Percentiles rank a stretch among this genome's conserved stretches.
phyloP scores from a whole-genome alignment of 768 basidiomycete genomes.

The Cystofilobasidium ferigula region DNA sequence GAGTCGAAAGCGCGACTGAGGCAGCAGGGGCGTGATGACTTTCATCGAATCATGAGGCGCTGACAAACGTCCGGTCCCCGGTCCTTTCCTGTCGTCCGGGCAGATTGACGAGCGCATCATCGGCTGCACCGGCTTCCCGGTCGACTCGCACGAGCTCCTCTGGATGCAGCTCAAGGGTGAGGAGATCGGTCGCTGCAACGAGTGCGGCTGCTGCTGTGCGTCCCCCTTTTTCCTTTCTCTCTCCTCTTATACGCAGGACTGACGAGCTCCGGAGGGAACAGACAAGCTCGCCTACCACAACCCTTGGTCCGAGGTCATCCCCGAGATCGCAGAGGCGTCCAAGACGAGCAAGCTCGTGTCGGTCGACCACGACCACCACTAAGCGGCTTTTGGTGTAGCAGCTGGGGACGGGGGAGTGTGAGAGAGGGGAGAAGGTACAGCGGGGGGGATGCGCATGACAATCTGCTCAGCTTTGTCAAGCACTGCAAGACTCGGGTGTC shows the following conservation, averaged over 20 bases:
- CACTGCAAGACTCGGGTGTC: too few species aligned
- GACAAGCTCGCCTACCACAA: slow-evolving; percentile 26
- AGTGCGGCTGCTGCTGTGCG: slow-evolving; percentile 15
- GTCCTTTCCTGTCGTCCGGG: too few species aligned
- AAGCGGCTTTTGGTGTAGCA: background rate
- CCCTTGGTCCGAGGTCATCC: slow-evolving; percentile 25
- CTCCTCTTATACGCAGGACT: background rate
- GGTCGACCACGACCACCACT: slow-evolving; percentile 16
- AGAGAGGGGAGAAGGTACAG: background rate
- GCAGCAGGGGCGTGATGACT: background rate
- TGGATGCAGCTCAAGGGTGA: slow-evolving; percentile 50
- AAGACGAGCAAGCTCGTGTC: slow-evolving; percentile 8
- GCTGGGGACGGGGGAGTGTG: background rate
- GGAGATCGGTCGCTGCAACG: background rate
- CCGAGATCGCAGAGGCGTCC: slow-evolving; percentile 17
- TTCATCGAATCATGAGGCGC: background rate
- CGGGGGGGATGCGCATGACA: too few species aligned
- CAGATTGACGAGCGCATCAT: slow-evolving; percentile 68
- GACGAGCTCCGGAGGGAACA: background rate
- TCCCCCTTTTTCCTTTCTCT: background rate
- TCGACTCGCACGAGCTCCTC: slow-evolving; percentile 84
- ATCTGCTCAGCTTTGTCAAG: too few species aligned
- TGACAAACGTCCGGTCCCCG: background rate
- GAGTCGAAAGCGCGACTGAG: too few species aligned
- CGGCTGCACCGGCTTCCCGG: slow-evolving; percentile 89